Evolutionary conservation across 1,284 basidiomycete genomes (phyloP), one percentile per base, ranked within the genome.

Genomic region (Trametes versicolor): DNA sequence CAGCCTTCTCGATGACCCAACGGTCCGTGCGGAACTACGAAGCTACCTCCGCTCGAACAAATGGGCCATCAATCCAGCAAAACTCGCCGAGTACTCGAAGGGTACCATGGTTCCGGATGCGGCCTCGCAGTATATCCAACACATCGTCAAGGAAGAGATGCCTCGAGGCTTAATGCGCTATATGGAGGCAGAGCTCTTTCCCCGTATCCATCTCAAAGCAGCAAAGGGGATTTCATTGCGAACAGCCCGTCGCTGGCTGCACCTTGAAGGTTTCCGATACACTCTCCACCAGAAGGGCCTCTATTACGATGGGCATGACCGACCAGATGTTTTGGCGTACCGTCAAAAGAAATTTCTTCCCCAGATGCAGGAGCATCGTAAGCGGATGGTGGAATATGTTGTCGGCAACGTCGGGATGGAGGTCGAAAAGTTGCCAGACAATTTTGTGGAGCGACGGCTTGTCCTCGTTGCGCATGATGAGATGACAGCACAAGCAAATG

Each of bases 381-480:
- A 27, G 0, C 66, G 66, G 0, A 76, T 80, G 4, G 71, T 78
- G 4, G 51, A 69, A 27, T 80, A 74, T 67, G 60, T 60, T 1
- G 65, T 72, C 12, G 73, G 72, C 5, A 69, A 74, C 63, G 73
- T 77, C 8, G 60, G 64, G 17, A 51, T 70, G n/a, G 69, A 74
- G 47, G 34, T 72, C 2, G n/a, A 49, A 13, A 70, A 68, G 57
- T 36, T 49, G 29, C 63, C 53, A 25, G 23, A 58, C 0, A 74
- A 73, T 71, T 73, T 58, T 71, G 75, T 72, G 29, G 71, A 77
- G 55, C 59, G 52, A 6, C 62, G 64, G 13, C 63, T 78, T 4
- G 78, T 81, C 9, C 65, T 79, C 23, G 58, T 67, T 53, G 69
- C 76, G 6, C 78, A 81, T 59, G 79, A 82, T 63, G 78, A 82